A percentile compares a stretch with the other conserved stretches of the same genome.
Conservation (phyloP, 106 monocot species). For the Alisma plantagoaquatica region DNA sequence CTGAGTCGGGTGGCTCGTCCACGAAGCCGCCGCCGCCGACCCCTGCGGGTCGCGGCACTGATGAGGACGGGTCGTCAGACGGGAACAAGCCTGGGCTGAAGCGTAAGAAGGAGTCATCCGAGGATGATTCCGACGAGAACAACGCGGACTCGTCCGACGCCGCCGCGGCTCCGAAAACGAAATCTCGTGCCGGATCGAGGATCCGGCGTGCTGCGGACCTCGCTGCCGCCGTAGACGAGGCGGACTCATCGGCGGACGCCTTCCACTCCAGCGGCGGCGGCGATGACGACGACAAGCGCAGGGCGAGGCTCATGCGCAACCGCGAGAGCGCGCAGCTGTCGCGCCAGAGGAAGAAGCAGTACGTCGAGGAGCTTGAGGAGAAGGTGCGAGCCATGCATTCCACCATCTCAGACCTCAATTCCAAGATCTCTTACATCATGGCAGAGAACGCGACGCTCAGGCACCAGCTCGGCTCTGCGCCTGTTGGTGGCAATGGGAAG, state of each 20-base stretch:
- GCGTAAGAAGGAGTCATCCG: conserved; percentile 1
- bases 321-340: conserved; percentile 15
- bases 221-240: too few species aligned
- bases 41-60: too few species aligned
- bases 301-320: conserved; percentile 9
- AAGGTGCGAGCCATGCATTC: conserved; percentile 10
- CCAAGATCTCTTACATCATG: conserved; percentile 6
- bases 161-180: background rate
- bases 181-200: background rate
- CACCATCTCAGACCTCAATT: conserved; percentile 4
- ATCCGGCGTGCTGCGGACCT: too few species aligned
- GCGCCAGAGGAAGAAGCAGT: conserved; percentile 11
- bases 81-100: background rate
- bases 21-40: background rate
- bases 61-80: conserved; percentile 6
- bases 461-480: conserved; percentile 11
- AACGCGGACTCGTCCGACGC: background rate
- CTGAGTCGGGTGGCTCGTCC: conserved; percentile 8
- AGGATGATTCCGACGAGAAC: background rate
- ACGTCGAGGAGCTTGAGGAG: conserved; percentile 13
- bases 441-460: conserved; percentile 8
- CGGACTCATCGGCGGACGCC: background rate
- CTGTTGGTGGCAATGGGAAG: background rate
- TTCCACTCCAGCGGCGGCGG: background rate
- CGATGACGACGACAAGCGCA: conserved; percentile 8